Evolutionary conservation across 148 eudicot species (phyloP), one percentile per base, ranked within the genome.

Genomic region (Rhododendron williamsianum): DNA sequence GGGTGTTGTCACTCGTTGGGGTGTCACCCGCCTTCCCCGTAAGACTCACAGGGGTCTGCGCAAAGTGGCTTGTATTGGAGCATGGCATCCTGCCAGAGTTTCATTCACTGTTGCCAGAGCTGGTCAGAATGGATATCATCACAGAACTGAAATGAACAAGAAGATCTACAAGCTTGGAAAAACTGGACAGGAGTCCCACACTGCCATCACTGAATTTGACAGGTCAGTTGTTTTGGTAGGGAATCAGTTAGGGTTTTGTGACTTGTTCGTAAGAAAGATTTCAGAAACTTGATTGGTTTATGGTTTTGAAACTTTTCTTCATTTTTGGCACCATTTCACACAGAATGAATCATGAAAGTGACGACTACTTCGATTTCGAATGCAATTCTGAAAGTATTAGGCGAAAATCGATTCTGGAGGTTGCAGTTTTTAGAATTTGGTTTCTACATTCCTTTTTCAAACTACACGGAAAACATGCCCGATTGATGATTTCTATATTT

Each of bases 1-100:
- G 84, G 98, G 98, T 86, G 98, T 94, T 49, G 98, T 94, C 6
- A 93, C 96, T 23, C 93, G 98, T 73, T 94, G 96, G 98, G 98
- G 98, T 80, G 96, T 94, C 7, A 93, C 96, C 13, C 93, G 96
- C 82, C 96, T 94, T 82, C 98, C 98, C 9, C 94, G 98, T 21
- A 94, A 93, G 90, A 94, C 98, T 83, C 98, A 94, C 87, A 91
- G 98, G 86, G 98, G 96, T 84, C 92, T 94, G n/a, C 89, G 98
- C 3, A 94, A 94, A 90, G 98, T 94, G 19, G 84, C 84, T 13
- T 81, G 84, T 81, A 81, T 81, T 58, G 84, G 84, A 4, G 84
- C 84, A 3, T 81, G 98, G 98, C 96, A 94, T 79, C 98, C 98
- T 80, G 98, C 98, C 84, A 87, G 98, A 51, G 98, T 94, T 71